phyloP scores from a whole-genome alignment of 2,329 filamentous ascomycete genomes.

The Diaporthe ampelina region DNA sequence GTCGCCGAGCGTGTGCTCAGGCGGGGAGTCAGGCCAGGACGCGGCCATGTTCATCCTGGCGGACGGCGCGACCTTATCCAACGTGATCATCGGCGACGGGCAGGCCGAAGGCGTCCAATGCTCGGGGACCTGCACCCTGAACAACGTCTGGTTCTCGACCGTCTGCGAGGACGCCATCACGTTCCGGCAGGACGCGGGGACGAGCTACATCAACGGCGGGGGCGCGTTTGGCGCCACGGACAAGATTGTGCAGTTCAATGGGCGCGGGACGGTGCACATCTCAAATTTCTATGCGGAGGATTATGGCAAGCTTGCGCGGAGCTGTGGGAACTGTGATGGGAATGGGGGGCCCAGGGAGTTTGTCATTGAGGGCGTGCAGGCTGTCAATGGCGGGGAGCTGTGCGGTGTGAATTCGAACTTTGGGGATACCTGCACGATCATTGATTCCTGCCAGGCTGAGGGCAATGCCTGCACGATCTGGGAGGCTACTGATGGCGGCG shows the following conservation, averaged over 20 bases:
- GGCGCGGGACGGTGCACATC: constrained; percentile 50
- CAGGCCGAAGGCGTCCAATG: constrained; percentile 64
- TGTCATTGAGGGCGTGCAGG: constrained; percentile 60
- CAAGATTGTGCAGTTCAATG: constrained; percentile 57
- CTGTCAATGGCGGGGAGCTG: constrained; percentile 56
- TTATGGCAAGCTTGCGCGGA: constrained; percentile 62
- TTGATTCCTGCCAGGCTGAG: constrained; percentile 43
- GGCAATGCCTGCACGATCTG: constrained; percentile 10
- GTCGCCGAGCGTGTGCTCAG: constrained; percentile 23
- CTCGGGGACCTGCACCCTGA: constrained; percentile 59
- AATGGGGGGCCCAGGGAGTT: constrained; percentile 54
- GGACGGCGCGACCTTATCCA: constrained; percentile 62
- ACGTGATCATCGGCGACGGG: constrained; percentile 64
- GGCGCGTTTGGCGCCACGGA: constrained; percentile 53
- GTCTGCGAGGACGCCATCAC: constrained; percentile 54
- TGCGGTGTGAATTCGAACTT: constrained; percentile 64
- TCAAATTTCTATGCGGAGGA: constrained; percentile 57
- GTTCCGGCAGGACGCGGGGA: constrained; percentile 51
- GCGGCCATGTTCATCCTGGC: constrained; percentile 64
- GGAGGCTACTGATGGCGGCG: constrained; percentile 7
- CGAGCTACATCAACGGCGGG: constrained; percentile 54
- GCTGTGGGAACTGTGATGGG: constrained; percentile 62
- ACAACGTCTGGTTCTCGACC: constrained; percentile 51
- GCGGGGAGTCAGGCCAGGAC: constrained; percentile 1
- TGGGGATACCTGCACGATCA: constrained; percentile 52